Conservation (phyloP, 2,329 filamentous ascomycete species). For the Fusarium sp. region DNA sequence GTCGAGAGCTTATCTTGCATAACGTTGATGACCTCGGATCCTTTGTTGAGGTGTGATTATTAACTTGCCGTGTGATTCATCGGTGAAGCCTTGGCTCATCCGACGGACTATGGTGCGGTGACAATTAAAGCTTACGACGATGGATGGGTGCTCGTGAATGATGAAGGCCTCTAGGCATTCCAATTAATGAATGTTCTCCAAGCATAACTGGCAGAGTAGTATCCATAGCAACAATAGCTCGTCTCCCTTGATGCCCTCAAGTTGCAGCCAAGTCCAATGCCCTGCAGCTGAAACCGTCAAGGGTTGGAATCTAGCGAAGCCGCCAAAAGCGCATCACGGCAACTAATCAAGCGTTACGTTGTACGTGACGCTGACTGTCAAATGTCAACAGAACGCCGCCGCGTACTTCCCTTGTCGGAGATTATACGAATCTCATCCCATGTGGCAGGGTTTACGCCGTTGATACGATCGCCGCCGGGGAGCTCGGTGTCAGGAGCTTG, state of each 20-base stretch:
- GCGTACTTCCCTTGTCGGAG: neutral
- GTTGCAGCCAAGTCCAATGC: neutral
- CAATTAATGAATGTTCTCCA: neutral
- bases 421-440: neutral
- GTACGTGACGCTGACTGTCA: neutral
- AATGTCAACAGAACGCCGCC: neutral
- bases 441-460: neutral
- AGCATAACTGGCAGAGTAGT: neutral
- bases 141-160: neutral
- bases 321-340: neutral
- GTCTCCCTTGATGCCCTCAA: neutral
- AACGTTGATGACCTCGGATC: neutral
- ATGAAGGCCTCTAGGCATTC: neutral
- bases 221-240: neutral
- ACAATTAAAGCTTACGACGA: neutral
- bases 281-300: neutral
- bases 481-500: neutral
- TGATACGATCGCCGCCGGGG: neutral
- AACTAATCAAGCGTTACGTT: neutral
- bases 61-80: neutral
- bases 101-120: neutral
- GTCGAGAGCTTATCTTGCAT: constrained; percentile 6
- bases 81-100: neutral
- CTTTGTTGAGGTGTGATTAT: neutral
- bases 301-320: neutral